phyloP scores from a whole-genome alignment of 2,329 filamentous ascomycete species.

The Orbilia oligospora region DNA sequence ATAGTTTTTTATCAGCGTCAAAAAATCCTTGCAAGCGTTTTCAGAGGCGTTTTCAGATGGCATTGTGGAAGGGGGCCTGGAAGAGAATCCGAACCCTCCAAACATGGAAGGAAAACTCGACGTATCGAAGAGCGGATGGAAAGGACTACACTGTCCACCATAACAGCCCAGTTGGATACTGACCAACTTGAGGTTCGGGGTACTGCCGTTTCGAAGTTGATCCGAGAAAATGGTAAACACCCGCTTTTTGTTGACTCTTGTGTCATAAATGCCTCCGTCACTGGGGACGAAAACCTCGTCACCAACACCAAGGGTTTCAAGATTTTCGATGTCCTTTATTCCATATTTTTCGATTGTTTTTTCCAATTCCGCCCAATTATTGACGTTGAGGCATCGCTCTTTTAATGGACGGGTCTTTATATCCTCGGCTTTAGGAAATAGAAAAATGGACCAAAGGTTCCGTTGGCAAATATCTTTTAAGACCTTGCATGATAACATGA shows the following conservation, averaged over 20 bases:
- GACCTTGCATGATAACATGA: constrained; percentile 26
- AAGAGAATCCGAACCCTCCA: no score
- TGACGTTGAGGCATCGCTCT: no score
- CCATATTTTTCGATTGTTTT: background rate
- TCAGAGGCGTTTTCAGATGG: no score
- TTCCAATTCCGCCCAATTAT: background rate
- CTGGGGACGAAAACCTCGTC: background rate
- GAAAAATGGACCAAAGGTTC: constrained; percentile 4
- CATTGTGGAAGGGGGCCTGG: no score
- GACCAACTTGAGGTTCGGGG: constrained; percentile 4
- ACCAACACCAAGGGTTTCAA: background rate
- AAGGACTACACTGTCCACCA: no score
- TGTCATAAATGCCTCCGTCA: no score
- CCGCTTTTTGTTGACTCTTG: background rate
- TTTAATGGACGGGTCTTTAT: background rate
- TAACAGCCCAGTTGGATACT: background rate
- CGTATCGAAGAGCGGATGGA: no score
- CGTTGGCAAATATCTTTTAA: constrained; percentile 2
- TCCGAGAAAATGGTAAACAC: background rate
- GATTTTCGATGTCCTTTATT: background rate
- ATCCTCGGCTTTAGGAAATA: background rate
- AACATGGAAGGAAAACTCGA: no score
- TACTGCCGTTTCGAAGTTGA: constrained; percentile 13
- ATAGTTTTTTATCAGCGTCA: background rate
- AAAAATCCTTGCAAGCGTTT: background rate